Evolutionary conservation across 2,329 filamentous ascomycete genomes (phyloP).

Genomic region (Pseudocercospora eumusae): DNA sequence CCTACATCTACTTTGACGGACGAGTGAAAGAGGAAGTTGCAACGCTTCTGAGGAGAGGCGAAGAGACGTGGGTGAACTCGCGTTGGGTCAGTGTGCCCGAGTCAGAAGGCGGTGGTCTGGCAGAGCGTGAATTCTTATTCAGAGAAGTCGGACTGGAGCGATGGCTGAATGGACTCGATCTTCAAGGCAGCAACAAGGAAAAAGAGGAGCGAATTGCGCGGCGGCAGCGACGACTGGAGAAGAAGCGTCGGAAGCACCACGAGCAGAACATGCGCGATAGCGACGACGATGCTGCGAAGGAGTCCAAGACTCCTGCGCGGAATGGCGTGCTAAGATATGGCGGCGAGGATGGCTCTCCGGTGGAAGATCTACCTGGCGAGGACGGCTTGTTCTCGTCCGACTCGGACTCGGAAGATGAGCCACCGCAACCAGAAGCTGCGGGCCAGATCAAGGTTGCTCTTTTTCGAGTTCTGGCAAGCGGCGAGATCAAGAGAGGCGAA

Average conservation of each 20-base stretch:
- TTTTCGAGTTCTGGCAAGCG: slow-evolving; percentile 91
- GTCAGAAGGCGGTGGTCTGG: slow-evolving; percentile 86
- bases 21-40: slow-evolving; percentile 94
- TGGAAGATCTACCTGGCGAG: slow-evolving; percentile 70
- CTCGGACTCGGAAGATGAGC: slow-evolving; percentile 75
- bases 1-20: slow-evolving; percentile 98
- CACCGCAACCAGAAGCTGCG: slow-evolving; percentile 83
- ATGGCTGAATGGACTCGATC: slow-evolving; percentile 93
- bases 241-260: slow-evolving; percentile 69
- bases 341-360: slow-evolving; percentile 69
- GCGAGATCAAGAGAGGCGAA: slow-evolving; percentile 96
- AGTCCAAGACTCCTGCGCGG: slow-evolving; percentile 40
- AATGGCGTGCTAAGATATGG: slow-evolving; percentile 76
- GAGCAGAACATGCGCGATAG: slow-evolving; percentile 51
- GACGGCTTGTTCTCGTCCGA: slow-evolving; percentile 65
- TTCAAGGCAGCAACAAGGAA: slow-evolving; percentile 74
- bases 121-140: slow-evolving; percentile 95
- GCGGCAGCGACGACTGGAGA: slow-evolving; percentile 65
- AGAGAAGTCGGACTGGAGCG: slow-evolving; percentile 93
- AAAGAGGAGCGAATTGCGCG: slow-evolving; percentile 75
- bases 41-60: slow-evolving; percentile 83
- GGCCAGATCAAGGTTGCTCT: slow-evolving; percentile 98
- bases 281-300: slow-evolving; percentile 51
- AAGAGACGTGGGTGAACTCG: slow-evolving; percentile 99
- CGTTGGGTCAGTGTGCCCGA: slow-evolving; percentile 94